A percentile compares a stretch with the other conserved stretches of the same genome.
phyloP scores from a whole-genome alignment of 768 basidiomycete species.

The Serendipita sp. region DNA sequence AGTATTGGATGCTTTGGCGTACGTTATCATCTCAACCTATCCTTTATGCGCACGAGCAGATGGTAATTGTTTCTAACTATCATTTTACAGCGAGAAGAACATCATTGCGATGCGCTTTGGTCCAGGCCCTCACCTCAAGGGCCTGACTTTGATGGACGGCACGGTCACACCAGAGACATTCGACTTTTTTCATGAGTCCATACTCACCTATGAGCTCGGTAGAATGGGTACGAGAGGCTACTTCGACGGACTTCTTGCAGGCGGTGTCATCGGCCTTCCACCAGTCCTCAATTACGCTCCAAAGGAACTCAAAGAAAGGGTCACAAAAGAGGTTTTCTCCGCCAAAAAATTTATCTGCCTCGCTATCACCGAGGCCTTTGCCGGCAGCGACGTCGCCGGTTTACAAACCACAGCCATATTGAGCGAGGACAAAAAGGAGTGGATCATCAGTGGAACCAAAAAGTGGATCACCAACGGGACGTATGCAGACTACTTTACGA shows the following conservation, averaged over 20 bases:
- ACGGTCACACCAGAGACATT: constrained; percentile 67
- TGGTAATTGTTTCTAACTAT: background rate
- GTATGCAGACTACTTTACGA: constrained; percentile 66
- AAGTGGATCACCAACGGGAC: constrained; percentile 93
- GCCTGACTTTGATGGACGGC: constrained; percentile 59
- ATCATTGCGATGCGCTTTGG: constrained; percentile 83
- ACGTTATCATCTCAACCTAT: constrained; percentile 16
- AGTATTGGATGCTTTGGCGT: constrained; percentile 75
- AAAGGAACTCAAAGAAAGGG: constrained; percentile 47
- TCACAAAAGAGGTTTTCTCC: constrained; percentile 55
- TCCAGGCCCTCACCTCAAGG: constrained; percentile 75
- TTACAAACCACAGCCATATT: constrained; percentile 60
- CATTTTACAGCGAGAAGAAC: constrained; percentile 41
- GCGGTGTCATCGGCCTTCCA: constrained; percentile 69
- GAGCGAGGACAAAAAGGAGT: constrained; percentile 40
- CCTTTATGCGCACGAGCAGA: no score
- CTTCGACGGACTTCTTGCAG: constrained; percentile 71
- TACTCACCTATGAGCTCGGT: constrained; percentile 66
- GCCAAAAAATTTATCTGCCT: constrained; percentile 78
- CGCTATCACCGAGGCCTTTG: constrained; percentile 89
- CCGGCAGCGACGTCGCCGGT: constrained; percentile 72
- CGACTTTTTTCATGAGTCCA: constrained; percentile 90
- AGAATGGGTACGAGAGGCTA: constrained; percentile 76
- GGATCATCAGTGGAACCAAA: constrained; percentile 86
- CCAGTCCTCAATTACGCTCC: constrained; percentile 77